Base-by-base conservation (phyloP, 2,329 filamentous ascomycete genomes). In the Exophiala mesophila region DNA sequence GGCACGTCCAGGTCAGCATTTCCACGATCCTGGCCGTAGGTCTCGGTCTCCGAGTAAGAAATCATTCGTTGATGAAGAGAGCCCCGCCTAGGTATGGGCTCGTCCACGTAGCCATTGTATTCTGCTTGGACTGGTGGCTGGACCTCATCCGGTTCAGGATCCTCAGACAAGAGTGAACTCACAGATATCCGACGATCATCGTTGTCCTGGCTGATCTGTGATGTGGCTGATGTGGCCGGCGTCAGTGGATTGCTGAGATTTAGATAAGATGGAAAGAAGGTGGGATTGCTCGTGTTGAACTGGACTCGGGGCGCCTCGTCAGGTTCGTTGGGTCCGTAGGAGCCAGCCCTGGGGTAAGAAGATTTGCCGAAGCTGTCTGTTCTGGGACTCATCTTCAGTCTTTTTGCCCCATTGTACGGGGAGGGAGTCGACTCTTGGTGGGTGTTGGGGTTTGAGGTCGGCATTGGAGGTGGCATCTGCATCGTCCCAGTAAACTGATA, bases 11-110 rank as follows among this genome's bases (percentile, higher is more conserved):
- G 65, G 62, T 90, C 85, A 7, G 74, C 73, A 47, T 79, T 70
- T 1, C 85, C 86, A 42, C 77, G 71, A 57, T 90, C 86, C 46
- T 84, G 75, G 4, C 86, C 85, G 58, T 85, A 88, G n/a, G 50
- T 55, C 38, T 57, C 55, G 2, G 55, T 53, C 31, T 52, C 47
- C 3, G 49, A 44, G 35, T 55, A 55, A 9, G 54, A 54, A 7
- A 54, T 49, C 50, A 55, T 54, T n/a, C 50, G 45, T 36, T 54
- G 50, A 38, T 56, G 52, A 31, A 53, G 43, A 7, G 55, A 55
- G 7, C 54, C 52, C 15, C 52, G 50, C 19, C 53, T 46, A 2
- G 44, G 44, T 16, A 46, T 48, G 33, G 49, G 39, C 15, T 50
- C 45, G 4, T 49, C 37, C n/a, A 34, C n/a, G 3, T 16, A 16